Base-by-base conservation (phyloP, 805 yeast genomes). In the Monosporozyma aquatica region DNA sequence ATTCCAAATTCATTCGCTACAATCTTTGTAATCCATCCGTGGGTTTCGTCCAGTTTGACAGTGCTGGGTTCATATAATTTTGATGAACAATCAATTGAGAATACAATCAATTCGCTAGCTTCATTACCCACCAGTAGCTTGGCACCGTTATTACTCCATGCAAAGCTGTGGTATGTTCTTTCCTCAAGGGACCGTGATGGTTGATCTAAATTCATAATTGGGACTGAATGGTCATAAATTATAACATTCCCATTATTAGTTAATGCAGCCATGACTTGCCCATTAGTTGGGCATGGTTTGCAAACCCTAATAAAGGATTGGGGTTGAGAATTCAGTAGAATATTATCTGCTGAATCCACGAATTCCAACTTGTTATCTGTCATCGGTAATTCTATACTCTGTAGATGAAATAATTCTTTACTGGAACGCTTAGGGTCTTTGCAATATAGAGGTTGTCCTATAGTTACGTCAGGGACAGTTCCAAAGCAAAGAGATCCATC, bases 401-500 rank as follows among this genome's bases (percentile, higher is more conserved):
- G 45, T n/a, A 52, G 47, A 45, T 58, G 56, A 23, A 59, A 58
- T 22, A 59, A 43, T 22, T 50, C 47, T 27, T 55, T 56, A 14
- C 54, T 43, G 18, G 48, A 43, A 3, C 40, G 41, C 13, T 45
- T 43, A 6, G 53, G 43, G 7, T 50, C 50, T 24, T 48, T 43
- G 11, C 44, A 40, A 37, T 49, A 61, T 5, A 51, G 44, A 4
- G 66, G 63, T 30, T 53, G 50, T 6, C 55, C 57, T 8, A 56
- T 42, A 7, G 59, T 55, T 14, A 60, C 32, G 17, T 56, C 56
- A 4, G 64, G 58, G 3, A 44, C 41, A 1, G 64, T 53, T 5
- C 52, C 53, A 13, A 61, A 39, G 27, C 46, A 59, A 14, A 61
- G 23, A 3, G 53, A 50, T 7, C 66, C 66, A 45, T 60, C 58